Evolutionary conservation across 106 monocot species (phyloP), one percentile per base, ranked within the genome.

Genomic region (Dioscorea dumetorum): DNA sequence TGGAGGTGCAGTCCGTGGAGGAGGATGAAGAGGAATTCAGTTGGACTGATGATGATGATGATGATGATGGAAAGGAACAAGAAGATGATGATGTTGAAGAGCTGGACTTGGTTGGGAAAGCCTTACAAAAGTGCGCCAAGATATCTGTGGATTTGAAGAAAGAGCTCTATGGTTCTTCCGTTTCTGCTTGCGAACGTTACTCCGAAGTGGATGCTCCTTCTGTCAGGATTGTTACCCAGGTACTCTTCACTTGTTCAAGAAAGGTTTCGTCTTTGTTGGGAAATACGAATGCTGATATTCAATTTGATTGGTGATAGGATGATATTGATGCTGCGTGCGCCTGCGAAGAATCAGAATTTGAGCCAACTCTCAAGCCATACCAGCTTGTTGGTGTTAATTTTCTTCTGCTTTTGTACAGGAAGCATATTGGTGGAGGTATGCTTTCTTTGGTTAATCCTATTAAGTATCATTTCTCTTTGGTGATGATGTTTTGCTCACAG

Each of bases 321-420:
- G 97, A 99, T 49, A 62, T 99, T 28, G 51, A 75, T 74, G 86
- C 64, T 0, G 87, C 84, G 18, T 99, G 89, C 70, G 34, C 68
- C 21, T 66, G 74, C 13, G 73, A 87, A 50, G 82, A 82, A 11
- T 79, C 78, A 8, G 87, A 76, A 21, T 92, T 99, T 52, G 72
- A 87, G 69, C 89, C 84, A 12, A 70, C 72, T 41, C 74, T 99
- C 49, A 99, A 99, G 76, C 97, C 97, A 60, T 99, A 99, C 66
- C 97, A 99, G 84, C 79, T 99, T 49, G 97, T 99, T 34, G 97
- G 97, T 12, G 97, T 99, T 50, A 99, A 99, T 68, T 99, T 99
- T 75, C 84, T 99, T 71, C 74, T 99, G 50, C 75, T 99, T 18
- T 68, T 99, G 64, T 80, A 91, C 62, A 80, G 84, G 62, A 97